Conservation (phyloP, 75 land plant genomes). For the Pseudotsuga menziesii region DNA sequence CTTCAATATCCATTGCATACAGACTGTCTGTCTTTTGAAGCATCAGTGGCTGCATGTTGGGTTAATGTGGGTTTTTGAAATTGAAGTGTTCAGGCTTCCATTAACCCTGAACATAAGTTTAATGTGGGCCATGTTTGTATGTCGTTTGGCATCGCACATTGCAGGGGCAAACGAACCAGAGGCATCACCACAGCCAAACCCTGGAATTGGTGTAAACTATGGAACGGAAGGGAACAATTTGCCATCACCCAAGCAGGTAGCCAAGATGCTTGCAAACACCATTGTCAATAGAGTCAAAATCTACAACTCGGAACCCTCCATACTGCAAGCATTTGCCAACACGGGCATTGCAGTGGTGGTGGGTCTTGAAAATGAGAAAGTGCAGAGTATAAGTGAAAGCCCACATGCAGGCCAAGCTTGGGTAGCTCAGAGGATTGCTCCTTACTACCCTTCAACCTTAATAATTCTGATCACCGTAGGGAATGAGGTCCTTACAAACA, state of each 20-base stretch:
- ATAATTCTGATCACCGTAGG: conserved; percentile 18
- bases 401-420: conserved; percentile 4
- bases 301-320: conserved; percentile 25
- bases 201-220: conserved; percentile 35
- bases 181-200: neutral
- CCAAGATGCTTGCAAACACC: conserved; percentile 26
- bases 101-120: no score
- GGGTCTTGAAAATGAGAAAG: conserved; percentile 28
- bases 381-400: neutral
- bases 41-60: no score
- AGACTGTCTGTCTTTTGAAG: no score
- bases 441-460: conserved; percentile 22
- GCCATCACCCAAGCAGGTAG: conserved; percentile 26
- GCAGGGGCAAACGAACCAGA: neutral
- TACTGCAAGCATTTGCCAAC: conserved; percentile 34
- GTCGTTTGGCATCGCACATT: no score
- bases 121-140: no score
- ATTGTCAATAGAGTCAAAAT: conserved; percentile 29
- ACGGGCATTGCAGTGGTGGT: conserved; percentile 28
- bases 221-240: conserved; percentile 32
- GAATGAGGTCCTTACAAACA: conserved; percentile 22
- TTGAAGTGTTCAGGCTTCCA: no score
- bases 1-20: no score
- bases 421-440: conserved; percentile 17
- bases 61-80: no score